Conservation (phyloP, 208 protist genomes). For the Entamoeba nuttalli region DNA sequence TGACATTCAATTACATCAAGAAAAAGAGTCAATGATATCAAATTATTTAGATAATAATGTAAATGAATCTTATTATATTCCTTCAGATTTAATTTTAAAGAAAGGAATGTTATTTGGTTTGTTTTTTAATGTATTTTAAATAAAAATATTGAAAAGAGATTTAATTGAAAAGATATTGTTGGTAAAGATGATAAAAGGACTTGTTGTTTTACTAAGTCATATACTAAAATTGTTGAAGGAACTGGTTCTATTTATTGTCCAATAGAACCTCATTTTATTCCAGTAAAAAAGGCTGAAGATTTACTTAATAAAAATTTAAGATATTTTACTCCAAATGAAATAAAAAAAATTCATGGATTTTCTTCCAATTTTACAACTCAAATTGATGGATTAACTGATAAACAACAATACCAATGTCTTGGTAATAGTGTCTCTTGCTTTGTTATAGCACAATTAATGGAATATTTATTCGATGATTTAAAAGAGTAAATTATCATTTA, state of each 20-base stretch:
- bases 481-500: neutral
- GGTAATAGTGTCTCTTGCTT: neutral
- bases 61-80: neutral
- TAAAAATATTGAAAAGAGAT: too few species aligned
- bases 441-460: neutral
- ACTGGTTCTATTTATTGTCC: neutral
- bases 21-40: neutral
- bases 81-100: neutral
- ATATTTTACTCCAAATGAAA: neutral
- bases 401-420: neutral
- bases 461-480: neutral
- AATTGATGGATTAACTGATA: neutral
- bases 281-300: neutral
- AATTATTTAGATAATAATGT: neutral
- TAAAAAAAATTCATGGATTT: neutral
- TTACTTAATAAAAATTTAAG: neutral
- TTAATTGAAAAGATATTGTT: neutral
- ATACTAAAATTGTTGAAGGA: neutral
- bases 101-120: neutral
- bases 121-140: neutral
- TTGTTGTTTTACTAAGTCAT: neutral
- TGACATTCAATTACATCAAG: neutral
- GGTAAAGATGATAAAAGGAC: neutral
- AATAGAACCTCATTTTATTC: neutral
- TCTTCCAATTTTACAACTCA: neutral